Evolutionary conservation across 495 filamentous ascomycete species (phyloP), one percentile per base, ranked within the genome.

Genomic region (Evernia prunastri): DNA sequence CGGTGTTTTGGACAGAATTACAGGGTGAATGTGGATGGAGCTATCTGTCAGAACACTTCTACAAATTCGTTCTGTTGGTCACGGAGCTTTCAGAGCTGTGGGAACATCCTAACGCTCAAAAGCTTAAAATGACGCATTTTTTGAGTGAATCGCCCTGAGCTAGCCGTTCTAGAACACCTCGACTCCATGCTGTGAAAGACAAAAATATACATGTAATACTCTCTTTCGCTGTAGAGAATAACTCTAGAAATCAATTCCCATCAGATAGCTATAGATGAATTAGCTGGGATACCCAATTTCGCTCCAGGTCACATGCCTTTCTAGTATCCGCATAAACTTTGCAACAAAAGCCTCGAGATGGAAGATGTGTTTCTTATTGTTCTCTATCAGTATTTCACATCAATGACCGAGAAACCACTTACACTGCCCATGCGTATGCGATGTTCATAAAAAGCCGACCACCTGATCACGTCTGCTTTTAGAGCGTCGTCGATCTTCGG

Each of bases 301-400:
- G 20, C 20, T 45, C 9, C 36, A 49, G 5, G 54, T 33, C 54
- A 67, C 79, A 59, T 71, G 87, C 84, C 84, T 84, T 79, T 98
- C 94, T 60, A 93, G 83, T 60, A 98, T 87, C 67, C 93, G 84
- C 91, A 98, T 97, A 73, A 96, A 93, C 78, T 96, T 96, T 36
- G 95, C 93, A 40, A 98, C 93, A 76, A 97, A 98, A 29, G 94
- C 94, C 78, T 98, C 94, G 0, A 98, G 82, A 69, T 98, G 94
- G 74, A 98, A 98, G 56, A 98, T 97, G 31, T 92, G 87, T 83
- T 98, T 98, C 80, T 87, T n/a, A 6, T 13, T 42, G 7, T 29
- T 17, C 29, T 0, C 0, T 5, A 27, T 58, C 40, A 63, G 40
- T 64, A 65, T 10, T 12, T 23, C 7, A 18, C 20, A 13, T 53